Percentiles rank a stretch among this genome's conserved stretches.
These are phyloP conservation scores for Boletus rubropictus DNA, from an alignment of 768 basidiomycete genomes.

Conservation along the genomic window DNA sequence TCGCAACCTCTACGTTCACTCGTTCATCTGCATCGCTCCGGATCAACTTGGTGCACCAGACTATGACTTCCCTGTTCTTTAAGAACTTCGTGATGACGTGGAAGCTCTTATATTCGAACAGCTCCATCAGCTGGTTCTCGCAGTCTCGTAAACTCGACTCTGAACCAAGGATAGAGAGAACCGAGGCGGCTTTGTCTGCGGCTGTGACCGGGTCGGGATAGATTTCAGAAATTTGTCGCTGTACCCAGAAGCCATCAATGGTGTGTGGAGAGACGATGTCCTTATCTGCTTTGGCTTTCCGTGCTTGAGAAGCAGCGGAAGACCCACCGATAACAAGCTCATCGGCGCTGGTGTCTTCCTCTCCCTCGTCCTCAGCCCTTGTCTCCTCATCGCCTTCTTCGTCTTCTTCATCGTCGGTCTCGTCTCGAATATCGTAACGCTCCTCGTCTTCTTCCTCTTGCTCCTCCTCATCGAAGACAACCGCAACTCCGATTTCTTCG, in stretches of 20 bases:
- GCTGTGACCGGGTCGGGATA: constrained; percentile 94
- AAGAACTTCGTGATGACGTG: constrained; percentile 85
- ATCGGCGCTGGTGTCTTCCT: constrained; percentile 50
- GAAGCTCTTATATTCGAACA: constrained; percentile 92
- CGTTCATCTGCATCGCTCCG: constrained; percentile 84
- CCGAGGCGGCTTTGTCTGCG: constrained; percentile 81
- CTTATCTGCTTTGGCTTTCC: constrained; percentile 56
- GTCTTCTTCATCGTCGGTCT: constrained; percentile 71
- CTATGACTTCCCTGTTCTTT: constrained; percentile 92
- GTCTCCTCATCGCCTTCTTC: constrained; percentile 45
- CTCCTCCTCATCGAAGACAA: constrained; percentile 96
- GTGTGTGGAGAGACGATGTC: constrained; percentile 83
- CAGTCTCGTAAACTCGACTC: constrained; percentile 86
- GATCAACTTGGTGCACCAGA: constrained; percentile 97
- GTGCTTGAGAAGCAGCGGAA: constrained; percentile 39
- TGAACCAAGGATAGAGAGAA: constrained; percentile 79
- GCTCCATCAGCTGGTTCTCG: constrained; percentile 94
- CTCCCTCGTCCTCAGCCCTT: constrained; percentile 37
- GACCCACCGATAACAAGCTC: constrained; percentile 77
- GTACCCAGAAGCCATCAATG: constrained; percentile 98
- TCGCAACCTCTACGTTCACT: constrained; percentile 92
- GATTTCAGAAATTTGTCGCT: constrained; percentile 84
- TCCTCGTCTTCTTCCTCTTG: constrained; percentile 91
- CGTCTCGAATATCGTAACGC: constrained; percentile 80
- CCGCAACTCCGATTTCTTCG: constrained; percentile 94